Conservation (phyloP, 2,329 filamentous ascomycete genomes). For the Fonsecaea multimorphosa region DNA sequence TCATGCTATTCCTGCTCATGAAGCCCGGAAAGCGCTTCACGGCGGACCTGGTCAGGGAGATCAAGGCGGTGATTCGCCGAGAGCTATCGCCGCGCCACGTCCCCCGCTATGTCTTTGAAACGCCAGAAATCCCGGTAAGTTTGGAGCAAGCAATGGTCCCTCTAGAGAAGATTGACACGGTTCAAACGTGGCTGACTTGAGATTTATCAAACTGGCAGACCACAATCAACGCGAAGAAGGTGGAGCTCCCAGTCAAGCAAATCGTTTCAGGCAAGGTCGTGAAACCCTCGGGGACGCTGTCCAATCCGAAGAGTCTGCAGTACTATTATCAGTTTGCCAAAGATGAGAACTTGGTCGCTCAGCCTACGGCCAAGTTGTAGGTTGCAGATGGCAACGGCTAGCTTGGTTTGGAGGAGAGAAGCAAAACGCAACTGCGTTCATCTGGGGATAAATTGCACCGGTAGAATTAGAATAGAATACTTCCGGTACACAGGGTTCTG, state of each 20-base stretch:
- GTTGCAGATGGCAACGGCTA: too few species aligned
- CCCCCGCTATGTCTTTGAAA: constrained; percentile 78
- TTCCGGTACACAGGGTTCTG: too few species aligned
- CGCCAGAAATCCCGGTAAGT: constrained; percentile 76
- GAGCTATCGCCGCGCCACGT: constrained; percentile 76
- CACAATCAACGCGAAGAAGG: constrained; percentile 84
- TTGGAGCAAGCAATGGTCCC: not conserved
- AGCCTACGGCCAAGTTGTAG: constrained; percentile 24
- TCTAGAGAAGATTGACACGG: too few species aligned
- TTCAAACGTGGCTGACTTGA: too few species aligned
- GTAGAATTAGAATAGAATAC: too few species aligned
- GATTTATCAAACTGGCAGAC: constrained; percentile 61
- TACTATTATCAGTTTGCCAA: constrained; percentile 81
- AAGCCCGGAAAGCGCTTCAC: constrained; percentile 64
- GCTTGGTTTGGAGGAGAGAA: too few species aligned
- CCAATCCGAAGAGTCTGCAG: constrained; percentile 75
- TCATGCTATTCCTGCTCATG: constrained; percentile 67
- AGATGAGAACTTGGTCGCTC: constrained; percentile 61
- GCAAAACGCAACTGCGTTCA: too few species aligned
- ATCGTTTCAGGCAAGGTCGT: constrained; percentile 77
- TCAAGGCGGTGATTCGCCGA: constrained; percentile 69
- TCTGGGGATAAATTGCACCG: too few species aligned
- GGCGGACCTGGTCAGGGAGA: constrained; percentile 58
- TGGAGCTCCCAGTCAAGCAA: constrained; percentile 82
- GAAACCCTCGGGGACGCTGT: constrained; percentile 75